Base-by-base conservation (phyloP, 345 rosid species). In the Gossypium australe region DNA sequence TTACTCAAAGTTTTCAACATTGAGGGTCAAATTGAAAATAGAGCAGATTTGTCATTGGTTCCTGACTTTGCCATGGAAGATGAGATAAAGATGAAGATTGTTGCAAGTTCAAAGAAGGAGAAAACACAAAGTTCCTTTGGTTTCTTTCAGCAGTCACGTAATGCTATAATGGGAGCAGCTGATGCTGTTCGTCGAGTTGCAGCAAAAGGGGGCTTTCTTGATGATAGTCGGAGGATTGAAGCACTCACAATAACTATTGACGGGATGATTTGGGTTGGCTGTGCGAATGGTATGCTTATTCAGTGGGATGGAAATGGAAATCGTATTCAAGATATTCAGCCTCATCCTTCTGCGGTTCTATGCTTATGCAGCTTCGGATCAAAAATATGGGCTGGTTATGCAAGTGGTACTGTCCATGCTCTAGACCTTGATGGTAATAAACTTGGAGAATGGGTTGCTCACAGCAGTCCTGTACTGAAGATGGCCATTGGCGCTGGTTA, bases 111-210 rank as follows among this genome's bases (percentile, higher is more conserved):
- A 7, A 94, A 86, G 81, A 94, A 89, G 80, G 98, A 94, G 71
- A 94, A 87, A 85, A 59, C 83, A 7, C 93, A 85, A 61, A 80
- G 82, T 84, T 83, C 94, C 74, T 83, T 87, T 80, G 89, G 96
- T 59, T 94, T 94, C 82, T 81, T 92, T 71, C 98, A 94, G 85
- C 88, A 97, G 75, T 94, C 98, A 49, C 89, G 98, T 25, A 91
- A 91, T 88, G 99, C 89, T 67, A 70, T 94, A 62, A 81, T 91
- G 86, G 98, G 98, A 81, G 98, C 98, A 57, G 98, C 98, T 67
- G 98, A 94, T 83, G 98, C 94, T 43, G 98, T 94, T 83, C 94
- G 94, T 53, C 89, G 98, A 45, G 97, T 86, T 55, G 97, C 98
- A 60, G 84, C 89, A 2, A 89, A 92, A 73, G 94, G 97, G 11